phyloP scores from a whole-genome alignment of 805 yeast species.

The Metschnikowia gelsemii region DNA sequence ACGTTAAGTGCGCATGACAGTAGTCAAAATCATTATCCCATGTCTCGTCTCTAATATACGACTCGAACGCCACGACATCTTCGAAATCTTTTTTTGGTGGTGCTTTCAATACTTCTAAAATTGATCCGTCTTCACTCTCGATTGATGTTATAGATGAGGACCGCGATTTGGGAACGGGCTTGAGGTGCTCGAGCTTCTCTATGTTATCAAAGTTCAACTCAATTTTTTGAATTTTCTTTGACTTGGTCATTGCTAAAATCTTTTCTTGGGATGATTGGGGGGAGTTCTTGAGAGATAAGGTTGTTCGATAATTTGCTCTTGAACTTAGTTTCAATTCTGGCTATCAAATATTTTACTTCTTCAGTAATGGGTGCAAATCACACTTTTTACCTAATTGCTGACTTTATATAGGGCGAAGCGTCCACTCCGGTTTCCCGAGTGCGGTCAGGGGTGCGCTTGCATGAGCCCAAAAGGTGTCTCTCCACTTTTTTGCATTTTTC shows the following conservation, averaged over 20 bases:
- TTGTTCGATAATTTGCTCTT: too few relatives aligned
- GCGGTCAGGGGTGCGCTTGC: constrained; percentile 2
- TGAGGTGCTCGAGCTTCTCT: constrained; percentile 38
- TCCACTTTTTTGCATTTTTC: constrained; percentile 14
- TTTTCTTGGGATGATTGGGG: too few relatives aligned
- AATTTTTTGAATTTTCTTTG: constrained; percentile 26
- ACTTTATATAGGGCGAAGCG: constrained; percentile 3
- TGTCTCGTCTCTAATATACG: constrained; percentile 65
- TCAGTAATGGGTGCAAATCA: constrained; percentile 5
- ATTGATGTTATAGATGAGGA: constrained; percentile 39
- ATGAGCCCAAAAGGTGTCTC: constrained; percentile 10
- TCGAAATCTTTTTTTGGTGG: constrained; percentile 55
- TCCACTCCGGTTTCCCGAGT: constrained; percentile 2
- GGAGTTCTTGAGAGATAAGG: too few relatives aligned
- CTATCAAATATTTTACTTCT: too few relatives aligned
- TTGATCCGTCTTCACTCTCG: constrained; percentile 33
- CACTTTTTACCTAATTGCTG: background rate
- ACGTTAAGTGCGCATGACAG: constrained; percentile 62
- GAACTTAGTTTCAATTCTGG: too few relatives aligned
- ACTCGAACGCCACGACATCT: constrained; percentile 59
- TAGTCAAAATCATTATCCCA: constrained; percentile 75
- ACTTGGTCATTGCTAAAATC: constrained; percentile 28
- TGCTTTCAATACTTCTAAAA: constrained; percentile 32
- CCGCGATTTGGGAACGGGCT: constrained; percentile 39
- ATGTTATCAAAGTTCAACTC: constrained; percentile 39